Percentiles rank a stretch among this genome's conserved stretches.
Evolutionary conservation across 371 early-diverging fungal species (phyloP).

Genomic region (Lichtheimia ramosa): DNA sequence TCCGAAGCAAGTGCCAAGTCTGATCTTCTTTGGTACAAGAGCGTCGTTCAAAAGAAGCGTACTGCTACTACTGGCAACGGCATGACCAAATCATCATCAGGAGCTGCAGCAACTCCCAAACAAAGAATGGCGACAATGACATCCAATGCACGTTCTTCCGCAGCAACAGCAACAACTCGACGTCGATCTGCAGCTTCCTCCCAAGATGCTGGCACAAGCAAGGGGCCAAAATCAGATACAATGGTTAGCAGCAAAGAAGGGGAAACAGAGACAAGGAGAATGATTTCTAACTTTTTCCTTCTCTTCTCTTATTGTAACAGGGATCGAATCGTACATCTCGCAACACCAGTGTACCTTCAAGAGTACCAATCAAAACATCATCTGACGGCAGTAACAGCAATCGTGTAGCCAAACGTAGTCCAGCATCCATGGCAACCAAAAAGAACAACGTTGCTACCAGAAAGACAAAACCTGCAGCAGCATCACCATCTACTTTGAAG

Average conservation of each 20-base stretch:
- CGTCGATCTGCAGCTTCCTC: not conserved
- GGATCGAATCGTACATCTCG: no score
- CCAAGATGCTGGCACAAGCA: slow-evolving; percentile 2
- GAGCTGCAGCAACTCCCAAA: not conserved
- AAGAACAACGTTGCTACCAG: not conserved
- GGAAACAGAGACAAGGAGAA: no score
- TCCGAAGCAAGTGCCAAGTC: slow-evolving; percentile 13
- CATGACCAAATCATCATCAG: not conserved
- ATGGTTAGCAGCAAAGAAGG: not conserved
- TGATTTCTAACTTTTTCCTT: no score
- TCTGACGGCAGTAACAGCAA: no score
- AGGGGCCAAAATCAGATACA: not conserved
- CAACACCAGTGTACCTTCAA: no score
- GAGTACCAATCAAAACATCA: no score
- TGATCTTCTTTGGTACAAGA: slow-evolving; percentile 7
- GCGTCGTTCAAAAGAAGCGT: not conserved
- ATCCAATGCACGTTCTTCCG: slow-evolving; percentile 2
- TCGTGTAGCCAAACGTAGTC: no score
- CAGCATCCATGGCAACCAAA: no score
- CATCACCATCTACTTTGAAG: not conserved
- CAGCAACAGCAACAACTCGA: not conserved
- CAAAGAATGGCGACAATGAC: slow-evolving; percentile 8
- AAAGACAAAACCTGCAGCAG: slow-evolving; percentile 1
- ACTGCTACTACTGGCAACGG: not conserved
- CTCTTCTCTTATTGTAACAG: no score